These are phyloP conservation scores for Populus nigra DNA, from an alignment of 345 rosid species.

Conservation along the genomic window DNA sequence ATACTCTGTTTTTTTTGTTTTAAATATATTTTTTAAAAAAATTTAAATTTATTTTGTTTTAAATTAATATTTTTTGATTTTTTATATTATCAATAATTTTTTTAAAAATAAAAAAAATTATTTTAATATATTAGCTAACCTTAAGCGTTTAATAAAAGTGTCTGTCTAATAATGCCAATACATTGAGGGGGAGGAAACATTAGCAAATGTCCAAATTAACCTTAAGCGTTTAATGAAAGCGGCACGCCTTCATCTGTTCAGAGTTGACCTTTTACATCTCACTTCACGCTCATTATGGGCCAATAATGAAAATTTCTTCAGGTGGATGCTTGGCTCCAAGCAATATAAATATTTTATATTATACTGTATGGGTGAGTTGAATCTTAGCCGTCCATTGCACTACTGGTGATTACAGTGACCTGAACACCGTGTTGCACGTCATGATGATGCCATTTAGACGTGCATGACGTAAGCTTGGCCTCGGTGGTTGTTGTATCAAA, in stretches of 20 bases:
- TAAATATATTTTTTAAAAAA: too few relatives aligned
- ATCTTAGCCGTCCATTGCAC: constrained; percentile 7
- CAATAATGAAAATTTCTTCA: constrained; percentile 4
- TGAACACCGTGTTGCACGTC: background rate
- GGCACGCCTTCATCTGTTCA: background rate
- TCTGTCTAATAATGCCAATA: too few relatives aligned
- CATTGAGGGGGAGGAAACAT: too few relatives aligned
- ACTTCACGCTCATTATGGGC: background rate
- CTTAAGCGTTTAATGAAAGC: background rate
- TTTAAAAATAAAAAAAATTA: too few relatives aligned
- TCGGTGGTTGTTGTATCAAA: background rate
- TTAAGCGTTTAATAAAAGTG: too few relatives aligned
- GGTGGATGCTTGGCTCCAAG: constrained; percentile 12
- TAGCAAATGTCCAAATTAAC: background rate
- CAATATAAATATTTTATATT: background rate
- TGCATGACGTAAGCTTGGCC: background rate
- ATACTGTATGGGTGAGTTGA: too few relatives aligned
- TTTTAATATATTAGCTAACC: too few relatives aligned
- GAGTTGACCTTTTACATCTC: constrained; percentile 20
- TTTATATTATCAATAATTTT: too few relatives aligned
- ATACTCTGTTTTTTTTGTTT: too few relatives aligned
- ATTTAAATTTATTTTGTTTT: too few relatives aligned
- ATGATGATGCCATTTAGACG: constrained; percentile 13
- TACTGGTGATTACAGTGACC: background rate
- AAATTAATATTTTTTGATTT: too few relatives aligned